These are phyloP conservation scores for Pyracantha coccinea DNA, from an alignment of 331 rosid species.

Conservation along the genomic window DNA sequence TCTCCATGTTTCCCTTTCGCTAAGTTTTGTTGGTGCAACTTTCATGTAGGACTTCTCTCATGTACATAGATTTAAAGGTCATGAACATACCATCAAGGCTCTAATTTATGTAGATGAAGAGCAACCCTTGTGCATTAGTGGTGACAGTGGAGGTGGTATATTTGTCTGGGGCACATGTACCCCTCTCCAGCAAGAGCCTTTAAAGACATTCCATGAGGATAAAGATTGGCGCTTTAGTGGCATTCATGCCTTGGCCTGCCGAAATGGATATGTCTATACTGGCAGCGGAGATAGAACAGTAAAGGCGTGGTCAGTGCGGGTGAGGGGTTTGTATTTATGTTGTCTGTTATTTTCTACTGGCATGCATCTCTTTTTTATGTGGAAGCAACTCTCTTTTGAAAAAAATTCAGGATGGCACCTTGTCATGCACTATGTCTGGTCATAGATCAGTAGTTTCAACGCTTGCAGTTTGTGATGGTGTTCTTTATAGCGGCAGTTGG, in stretches of 20 bases:
- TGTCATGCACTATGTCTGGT: slow-evolving; percentile 71
- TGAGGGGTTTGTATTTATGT: slow-evolving; percentile 12
- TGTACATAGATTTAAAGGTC: slow-evolving; percentile 77
- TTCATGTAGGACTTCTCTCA: slow-evolving; percentile 73
- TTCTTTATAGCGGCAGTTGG: slow-evolving; percentile 98
- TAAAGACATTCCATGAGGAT: slow-evolving; percentile 65
- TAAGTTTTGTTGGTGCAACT: slow-evolving; percentile 13
- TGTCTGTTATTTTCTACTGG: neutral
- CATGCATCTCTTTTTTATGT: slow-evolving; percentile 1
- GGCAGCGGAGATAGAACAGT: slow-evolving; percentile 90
- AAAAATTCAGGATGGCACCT: slow-evolving; percentile 52
- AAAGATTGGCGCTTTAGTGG: slow-evolving; percentile 98
- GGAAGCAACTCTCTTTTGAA: slow-evolving; percentile 1
- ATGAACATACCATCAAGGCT: slow-evolving; percentile 75
- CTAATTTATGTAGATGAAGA: slow-evolving; percentile 57
- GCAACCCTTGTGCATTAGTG: slow-evolving; percentile 75
- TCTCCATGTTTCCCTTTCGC: slow-evolving; percentile 7
- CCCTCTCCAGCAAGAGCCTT: slow-evolving; percentile 58
- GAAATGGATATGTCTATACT: slow-evolving; percentile 50
- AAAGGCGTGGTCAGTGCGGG: slow-evolving; percentile 81
- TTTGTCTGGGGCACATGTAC: slow-evolving; percentile 53
- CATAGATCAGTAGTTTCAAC: slow-evolving; percentile 85
- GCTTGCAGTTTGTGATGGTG: slow-evolving; percentile 51
- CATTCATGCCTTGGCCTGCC: slow-evolving; percentile 63
- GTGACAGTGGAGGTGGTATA: slow-evolving; percentile 84